A percentile compares a stretch with the other conserved stretches of the same genome.
Conservation (phyloP, 345 rosid species). For the Melastoma malabathricum region DNA sequence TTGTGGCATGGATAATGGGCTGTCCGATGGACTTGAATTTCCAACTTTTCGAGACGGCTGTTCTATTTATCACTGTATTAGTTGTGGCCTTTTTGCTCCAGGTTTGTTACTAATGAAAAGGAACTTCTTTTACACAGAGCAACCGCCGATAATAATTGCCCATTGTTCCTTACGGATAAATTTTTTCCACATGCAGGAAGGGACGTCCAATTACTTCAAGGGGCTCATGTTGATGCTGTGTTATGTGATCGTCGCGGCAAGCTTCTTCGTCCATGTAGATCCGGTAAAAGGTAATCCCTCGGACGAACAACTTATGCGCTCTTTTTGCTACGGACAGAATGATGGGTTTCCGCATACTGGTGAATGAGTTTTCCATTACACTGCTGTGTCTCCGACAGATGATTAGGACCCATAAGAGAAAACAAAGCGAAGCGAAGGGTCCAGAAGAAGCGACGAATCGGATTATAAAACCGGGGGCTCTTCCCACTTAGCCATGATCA, state of each 20-base stretch:
- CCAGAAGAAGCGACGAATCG: no score
- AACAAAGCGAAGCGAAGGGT: no score
- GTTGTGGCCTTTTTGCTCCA: slow-evolving; percentile 75
- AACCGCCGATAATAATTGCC: not conserved
- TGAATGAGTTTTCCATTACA: no score
- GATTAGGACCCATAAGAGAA: no score
- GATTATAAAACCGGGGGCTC: no score
- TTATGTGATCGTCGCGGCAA: slow-evolving; percentile 13
- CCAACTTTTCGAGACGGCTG: slow-evolving; percentile 79
- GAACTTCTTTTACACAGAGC: not conserved
- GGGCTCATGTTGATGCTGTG: slow-evolving; percentile 16
- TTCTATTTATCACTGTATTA: slow-evolving; percentile 57
- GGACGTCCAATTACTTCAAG: slow-evolving; percentile 17
- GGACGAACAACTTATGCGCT: not conserved
- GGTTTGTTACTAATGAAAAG: slow-evolving; percentile 21
- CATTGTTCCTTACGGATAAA: not conserved
- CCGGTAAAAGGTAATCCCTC: slow-evolving; percentile 6
- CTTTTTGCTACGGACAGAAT: not conserved
- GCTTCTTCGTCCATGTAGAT: slow-evolving; percentile 19
- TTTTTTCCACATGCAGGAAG: slow-evolving; percentile 11
- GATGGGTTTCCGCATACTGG: not conserved
- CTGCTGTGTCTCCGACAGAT: no score
- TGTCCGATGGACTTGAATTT: slow-evolving; percentile 71
- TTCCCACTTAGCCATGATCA: no score
- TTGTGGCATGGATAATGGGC: slow-evolving; percentile 73